These are phyloP conservation scores for Colletotrichum viniferum DNA, from an alignment of 2,329 filamentous ascomycete species.

Conservation along the genomic window DNA sequence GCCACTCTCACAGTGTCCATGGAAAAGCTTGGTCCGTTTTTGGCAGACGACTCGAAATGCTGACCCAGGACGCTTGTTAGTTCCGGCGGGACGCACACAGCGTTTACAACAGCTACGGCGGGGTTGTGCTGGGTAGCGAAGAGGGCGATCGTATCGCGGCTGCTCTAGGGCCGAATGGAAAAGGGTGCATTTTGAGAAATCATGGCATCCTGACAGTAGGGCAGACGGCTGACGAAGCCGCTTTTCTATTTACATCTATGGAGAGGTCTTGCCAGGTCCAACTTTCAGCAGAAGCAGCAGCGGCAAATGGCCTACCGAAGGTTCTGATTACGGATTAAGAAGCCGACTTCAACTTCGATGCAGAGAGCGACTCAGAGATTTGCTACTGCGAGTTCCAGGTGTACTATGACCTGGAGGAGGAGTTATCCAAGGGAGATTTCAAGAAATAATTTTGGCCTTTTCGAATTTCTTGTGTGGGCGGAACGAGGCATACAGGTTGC, in stretches of 20 bases:
- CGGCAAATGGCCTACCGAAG: slow-evolving; percentile 34
- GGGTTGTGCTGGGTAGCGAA: slow-evolving; percentile 59
- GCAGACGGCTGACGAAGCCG: slow-evolving; percentile 73
- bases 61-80: slow-evolving; percentile 67
- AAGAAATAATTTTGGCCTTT: background rate
- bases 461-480: background rate
- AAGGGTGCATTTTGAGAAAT: slow-evolving; percentile 69
- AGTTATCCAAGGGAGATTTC: slow-evolving; percentile 8
- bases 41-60: slow-evolving; percentile 66
- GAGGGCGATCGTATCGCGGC: slow-evolving; percentile 68
- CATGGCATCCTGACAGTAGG: slow-evolving; percentile 75
- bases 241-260: slow-evolving; percentile 70
- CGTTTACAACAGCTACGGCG: slow-evolving; percentile 63
- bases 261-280: slow-evolving; percentile 72
- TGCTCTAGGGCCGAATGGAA: slow-evolving; percentile 61
- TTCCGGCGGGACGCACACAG: slow-evolving; percentile 66
- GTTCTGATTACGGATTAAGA: slow-evolving; percentile 45
- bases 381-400: slow-evolving; percentile 24
- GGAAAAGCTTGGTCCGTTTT: slow-evolving; percentile 73
- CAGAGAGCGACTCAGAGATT: slow-evolving; percentile 21
- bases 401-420: slow-evolving; percentile 22
- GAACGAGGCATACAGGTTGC: background rate
- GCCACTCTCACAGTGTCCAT: slow-evolving; percentile 67
- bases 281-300: slow-evolving; percentile 61
- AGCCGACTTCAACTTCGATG: slow-evolving; percentile 34